These are phyloP conservation scores for Agroathelia rolfsii DNA, from an alignment of 1,284 basidiomycete species.

Conservation along the genomic window DNA sequence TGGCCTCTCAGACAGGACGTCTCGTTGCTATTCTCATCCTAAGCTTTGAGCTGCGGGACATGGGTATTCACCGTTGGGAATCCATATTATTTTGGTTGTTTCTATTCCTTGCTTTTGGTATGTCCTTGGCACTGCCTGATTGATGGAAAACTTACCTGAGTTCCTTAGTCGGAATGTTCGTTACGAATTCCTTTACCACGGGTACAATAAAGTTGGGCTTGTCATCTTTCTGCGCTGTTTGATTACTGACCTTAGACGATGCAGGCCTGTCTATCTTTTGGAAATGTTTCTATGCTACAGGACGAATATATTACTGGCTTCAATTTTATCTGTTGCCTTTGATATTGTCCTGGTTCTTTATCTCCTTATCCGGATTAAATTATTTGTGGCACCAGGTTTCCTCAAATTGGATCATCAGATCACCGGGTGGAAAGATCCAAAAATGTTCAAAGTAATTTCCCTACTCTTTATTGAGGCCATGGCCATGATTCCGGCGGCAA, in stretches of 20 bases:
- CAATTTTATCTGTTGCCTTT: too few species aligned
- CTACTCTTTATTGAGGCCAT: conserved; percentile 37
- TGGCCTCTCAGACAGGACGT: conserved; percentile 33
- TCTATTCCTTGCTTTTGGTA: conserved; percentile 32
- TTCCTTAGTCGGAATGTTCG: conserved; percentile 30
- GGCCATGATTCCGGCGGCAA: conserved; percentile 31
- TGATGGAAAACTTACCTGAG: too few species aligned
- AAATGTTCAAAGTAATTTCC: conserved; percentile 26
- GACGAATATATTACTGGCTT: too few species aligned
- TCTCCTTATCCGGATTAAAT: conserved; percentile 26
- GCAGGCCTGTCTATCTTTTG: too few species aligned
- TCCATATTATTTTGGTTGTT: conserved; percentile 22
- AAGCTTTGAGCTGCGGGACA: conserved; percentile 26
- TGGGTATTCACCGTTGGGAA: conserved; percentile 26
- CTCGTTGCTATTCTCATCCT: conserved; percentile 36
- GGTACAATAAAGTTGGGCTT: conserved; percentile 26
- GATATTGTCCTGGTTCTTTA: conserved; percentile 34
- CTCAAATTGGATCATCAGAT: conserved; percentile 18
- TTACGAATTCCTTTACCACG: conserved; percentile 30
- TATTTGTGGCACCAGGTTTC: conserved; percentile 20
- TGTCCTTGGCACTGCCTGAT: conserved; percentile 10
- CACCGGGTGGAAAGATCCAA: conserved; percentile 19
- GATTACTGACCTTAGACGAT: too few species aligned
- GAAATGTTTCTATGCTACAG: conserved; percentile 24
- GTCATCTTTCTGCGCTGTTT: conserved; percentile 2